phyloP scores from a whole-genome alignment of 352 stramenopile genomes.

The Bremia lactucae region DNA sequence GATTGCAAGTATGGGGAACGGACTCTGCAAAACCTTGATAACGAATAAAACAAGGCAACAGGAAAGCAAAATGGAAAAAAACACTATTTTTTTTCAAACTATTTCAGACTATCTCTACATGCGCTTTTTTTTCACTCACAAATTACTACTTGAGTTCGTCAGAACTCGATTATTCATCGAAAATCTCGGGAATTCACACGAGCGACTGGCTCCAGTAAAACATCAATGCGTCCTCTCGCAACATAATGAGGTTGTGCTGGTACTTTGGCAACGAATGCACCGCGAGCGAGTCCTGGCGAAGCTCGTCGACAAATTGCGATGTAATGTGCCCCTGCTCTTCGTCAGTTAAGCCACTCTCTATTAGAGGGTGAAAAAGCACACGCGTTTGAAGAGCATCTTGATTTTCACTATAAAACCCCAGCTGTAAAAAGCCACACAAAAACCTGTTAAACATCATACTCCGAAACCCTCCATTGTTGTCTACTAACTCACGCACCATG shows the following conservation, averaged over 20 bases:
- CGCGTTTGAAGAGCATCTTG: conserved; percentile 65
- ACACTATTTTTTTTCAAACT: too few species aligned
- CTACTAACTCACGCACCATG: conserved; percentile 54
- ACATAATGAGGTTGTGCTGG: conserved; percentile 73
- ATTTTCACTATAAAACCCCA: conserved; percentile 73
- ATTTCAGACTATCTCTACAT: too few species aligned
- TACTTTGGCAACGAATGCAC: conserved; percentile 79
- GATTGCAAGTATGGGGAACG: conserved; percentile 32
- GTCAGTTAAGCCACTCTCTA: conserved; percentile 43
- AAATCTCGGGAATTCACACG: conserved; percentile 22
- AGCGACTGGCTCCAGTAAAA: conserved; percentile 82
- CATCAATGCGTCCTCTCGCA: conserved; percentile 79
- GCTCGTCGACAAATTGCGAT: conserved; percentile 44
- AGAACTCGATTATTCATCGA: conserved; percentile 13
- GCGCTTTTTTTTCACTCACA: too few species aligned
- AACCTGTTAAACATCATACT: too few species aligned
- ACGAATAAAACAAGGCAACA: too few species aligned
- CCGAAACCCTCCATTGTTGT: too few species aligned
- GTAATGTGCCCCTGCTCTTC: conserved; percentile 61
- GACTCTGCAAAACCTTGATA: too few species aligned
- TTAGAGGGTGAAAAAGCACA: conserved; percentile 63
- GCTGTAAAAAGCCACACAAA: too few species aligned
- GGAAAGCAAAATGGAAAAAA: too few species aligned
- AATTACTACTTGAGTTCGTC: too few species aligned
- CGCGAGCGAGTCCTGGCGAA: conserved; percentile 47